These are phyloP conservation scores for Mangifera indica DNA, from an alignment of 345 rosid genomes.

Conservation along the genomic window DNA sequence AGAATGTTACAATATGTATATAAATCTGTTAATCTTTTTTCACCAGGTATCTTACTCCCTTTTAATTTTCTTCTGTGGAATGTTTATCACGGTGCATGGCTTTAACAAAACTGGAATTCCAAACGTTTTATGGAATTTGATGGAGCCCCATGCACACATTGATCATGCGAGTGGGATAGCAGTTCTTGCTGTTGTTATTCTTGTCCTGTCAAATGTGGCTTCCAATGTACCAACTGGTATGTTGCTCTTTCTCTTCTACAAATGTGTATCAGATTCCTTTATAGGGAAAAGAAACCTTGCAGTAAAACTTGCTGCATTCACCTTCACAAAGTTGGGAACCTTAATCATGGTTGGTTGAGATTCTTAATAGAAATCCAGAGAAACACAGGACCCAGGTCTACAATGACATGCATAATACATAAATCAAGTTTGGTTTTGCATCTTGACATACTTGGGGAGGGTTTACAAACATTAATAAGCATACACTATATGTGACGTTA, in stretches of 20 bases:
- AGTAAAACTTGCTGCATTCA: no score
- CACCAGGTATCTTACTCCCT: conserved; percentile 75
- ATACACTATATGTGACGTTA: no score
- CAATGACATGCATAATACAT: no score
- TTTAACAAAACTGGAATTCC: conserved; percentile 83
- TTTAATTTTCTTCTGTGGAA: conserved; percentile 22
- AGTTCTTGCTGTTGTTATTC: conserved; percentile 59
- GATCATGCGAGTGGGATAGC: conserved; percentile 43
- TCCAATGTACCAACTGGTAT: conserved; percentile 87
- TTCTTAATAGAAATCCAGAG: no score
- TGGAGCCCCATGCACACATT: conserved; percentile 64
- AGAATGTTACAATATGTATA: not conserved
- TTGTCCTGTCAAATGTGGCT: conserved; percentile 62
- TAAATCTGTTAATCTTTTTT: not conserved
- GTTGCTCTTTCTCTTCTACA: not conserved
- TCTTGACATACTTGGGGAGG: no score
- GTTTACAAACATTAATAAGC: no score
- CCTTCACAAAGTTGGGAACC: no score
- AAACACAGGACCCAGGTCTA: no score
- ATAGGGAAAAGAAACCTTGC: no score
- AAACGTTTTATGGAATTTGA: conserved; percentile 55
- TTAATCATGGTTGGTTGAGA: no score
- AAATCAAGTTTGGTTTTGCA: no score
- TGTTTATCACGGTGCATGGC: conserved; percentile 77
- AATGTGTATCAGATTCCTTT: not conserved